These are phyloP conservation scores for Mycena rebaudengoi DNA, from an alignment of 768 basidiomycete species.

Conservation along the genomic window DNA sequence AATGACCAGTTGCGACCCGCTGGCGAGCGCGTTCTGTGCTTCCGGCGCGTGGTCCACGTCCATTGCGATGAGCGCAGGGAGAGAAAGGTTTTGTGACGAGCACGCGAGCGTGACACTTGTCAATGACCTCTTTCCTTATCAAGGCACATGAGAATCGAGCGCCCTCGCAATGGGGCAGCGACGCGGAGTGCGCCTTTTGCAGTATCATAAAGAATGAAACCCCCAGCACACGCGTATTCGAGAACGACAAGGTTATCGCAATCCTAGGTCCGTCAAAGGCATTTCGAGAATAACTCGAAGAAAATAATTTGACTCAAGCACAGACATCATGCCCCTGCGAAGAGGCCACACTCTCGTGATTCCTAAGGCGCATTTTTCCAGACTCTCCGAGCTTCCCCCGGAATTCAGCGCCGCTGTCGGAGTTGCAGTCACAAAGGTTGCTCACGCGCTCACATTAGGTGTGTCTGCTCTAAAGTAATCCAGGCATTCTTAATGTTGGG, in stretches of 20 bases:
- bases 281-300: no score
- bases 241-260: constrained; percentile 69
- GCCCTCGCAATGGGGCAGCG: constrained; percentile 49
- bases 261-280: constrained; percentile 72
- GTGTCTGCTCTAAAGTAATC: constrained; percentile 12
- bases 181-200: constrained; percentile 69
- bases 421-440: constrained; percentile 65
- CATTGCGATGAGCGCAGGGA: background rate
- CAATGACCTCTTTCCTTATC: constrained; percentile 81
- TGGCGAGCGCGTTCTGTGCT: background rate
- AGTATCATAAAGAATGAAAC: constrained; percentile 62
- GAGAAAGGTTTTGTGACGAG: background rate
- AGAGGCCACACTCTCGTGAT: constrained; percentile 75
- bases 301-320: no score
- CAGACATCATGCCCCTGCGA: constrained; percentile 75
- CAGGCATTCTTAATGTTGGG: background rate
- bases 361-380: constrained; percentile 68
- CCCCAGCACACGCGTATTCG: constrained; percentile 61
- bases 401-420: constrained; percentile 69
- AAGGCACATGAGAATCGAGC: constrained; percentile 62
- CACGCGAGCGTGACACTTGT: constrained; percentile 1
- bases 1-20: background rate
- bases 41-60: constrained; percentile 1
- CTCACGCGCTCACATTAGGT: constrained; percentile 71
- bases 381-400: constrained; percentile 70